Base-by-base conservation (phyloP, 805 yeast genomes). In the Starmerella sp. region DNA sequence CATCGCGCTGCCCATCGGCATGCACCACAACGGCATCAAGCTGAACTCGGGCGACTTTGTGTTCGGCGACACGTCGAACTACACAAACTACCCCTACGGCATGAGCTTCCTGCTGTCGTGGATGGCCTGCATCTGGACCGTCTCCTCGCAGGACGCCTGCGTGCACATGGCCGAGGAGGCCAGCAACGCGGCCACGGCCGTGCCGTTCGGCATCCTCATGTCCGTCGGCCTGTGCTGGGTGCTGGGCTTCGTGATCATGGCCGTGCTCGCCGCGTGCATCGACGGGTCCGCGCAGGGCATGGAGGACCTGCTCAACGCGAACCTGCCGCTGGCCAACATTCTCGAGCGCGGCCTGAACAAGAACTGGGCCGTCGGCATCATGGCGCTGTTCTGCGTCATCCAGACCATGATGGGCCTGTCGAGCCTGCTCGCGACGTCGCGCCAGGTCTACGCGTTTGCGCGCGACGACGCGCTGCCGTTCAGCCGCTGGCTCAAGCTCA, bases 81-180 rank as follows among this genome's bases (percentile, higher is more conserved):
- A 81, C 37, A 75, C 73, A 37, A 53, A 54, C 22, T 83, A 85
- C 82, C 74, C 80, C 9, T 69, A 66, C 37, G 86, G 86, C 34
- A 80, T 82, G 79, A 75, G 79, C 47, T 77, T 73, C 66, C 61
- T 72, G 55, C 67, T 74, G 55, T 67, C 81, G 60, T 78, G 81
- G 75, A 75, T 81, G 79, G 82, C 87, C 0, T 81, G 82, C 1
- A 77, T 82, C 56, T 84, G 90, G 89, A 81, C 86, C 17, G 82
- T 83, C 65, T 84, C 85, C 30, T 81, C 84, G 0, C 83, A 82
- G 66, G 89, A 83, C 66, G 77, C 85, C 7, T 80, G 83, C 62
- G 80, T 83, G 51, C 88, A 83, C 69, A 79, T 82, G 79, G 74
- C 83, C 28, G 90, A 83, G 66, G 88, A 83, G 66, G 84, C 84